A percentile compares a stretch with the other conserved stretches of the same genome.
Evolutionary conservation across 148 eudicot genomes (phyloP).

Genomic region (Diospyros kaki): DNA sequence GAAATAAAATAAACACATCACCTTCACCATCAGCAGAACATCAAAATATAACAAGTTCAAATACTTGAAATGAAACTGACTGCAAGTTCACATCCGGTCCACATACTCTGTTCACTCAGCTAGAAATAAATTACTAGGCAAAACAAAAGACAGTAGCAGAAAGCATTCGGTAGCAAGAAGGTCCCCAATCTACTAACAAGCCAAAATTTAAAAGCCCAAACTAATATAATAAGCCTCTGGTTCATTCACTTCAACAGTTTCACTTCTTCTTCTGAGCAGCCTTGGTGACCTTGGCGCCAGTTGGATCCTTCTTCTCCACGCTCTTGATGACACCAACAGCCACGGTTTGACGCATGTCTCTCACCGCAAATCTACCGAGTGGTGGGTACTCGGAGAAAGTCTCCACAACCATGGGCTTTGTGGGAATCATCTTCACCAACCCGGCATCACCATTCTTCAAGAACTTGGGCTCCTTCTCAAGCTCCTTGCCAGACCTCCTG

Average conservation of each 20-base stretch:
- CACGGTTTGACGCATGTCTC: conserved; percentile 28
- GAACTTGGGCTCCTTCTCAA: conserved; percentile 27
- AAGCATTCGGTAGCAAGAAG: neutral
- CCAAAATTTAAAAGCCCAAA: too few relatives aligned
- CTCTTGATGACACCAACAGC: conserved; percentile 31
- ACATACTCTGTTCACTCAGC: neutral
- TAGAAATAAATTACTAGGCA: neutral
- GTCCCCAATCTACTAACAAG: too few relatives aligned
- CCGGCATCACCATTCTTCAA: conserved; percentile 29
- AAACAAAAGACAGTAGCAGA: neutral
- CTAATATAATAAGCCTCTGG: too few relatives aligned
- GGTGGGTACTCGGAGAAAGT: conserved; percentile 30
- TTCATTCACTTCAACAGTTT: neutral
- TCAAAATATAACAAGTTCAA: neutral
- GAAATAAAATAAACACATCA: too few relatives aligned
- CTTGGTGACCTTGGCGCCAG: conserved; percentile 28
- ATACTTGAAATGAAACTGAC: neutral
- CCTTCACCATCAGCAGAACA: neutral
- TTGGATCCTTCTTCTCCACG: conserved; percentile 30
- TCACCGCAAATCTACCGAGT: conserved; percentile 29
- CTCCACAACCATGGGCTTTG: conserved; percentile 33
- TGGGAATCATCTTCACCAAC: conserved; percentile 26
- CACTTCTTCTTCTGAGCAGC: conserved; percentile 29
- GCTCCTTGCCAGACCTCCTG: conserved; percentile 28
- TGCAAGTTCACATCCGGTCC: neutral